Evolutionary conservation across 495 filamentous ascomycete genomes (phyloP).

Genomic region (Cladorrhinum samala): DNA sequence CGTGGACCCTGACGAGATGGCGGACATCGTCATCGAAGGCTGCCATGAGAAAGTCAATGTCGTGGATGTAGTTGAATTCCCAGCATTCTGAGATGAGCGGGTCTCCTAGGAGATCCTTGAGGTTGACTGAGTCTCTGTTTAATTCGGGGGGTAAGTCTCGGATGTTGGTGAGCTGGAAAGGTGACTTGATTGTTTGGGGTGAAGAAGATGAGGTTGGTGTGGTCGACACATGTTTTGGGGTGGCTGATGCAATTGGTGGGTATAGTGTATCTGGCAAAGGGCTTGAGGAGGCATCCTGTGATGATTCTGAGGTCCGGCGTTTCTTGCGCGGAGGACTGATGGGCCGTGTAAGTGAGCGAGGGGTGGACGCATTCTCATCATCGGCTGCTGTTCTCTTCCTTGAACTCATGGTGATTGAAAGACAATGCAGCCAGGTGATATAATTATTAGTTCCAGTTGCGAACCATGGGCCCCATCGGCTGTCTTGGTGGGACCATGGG

Average conservation of each 20-base stretch:
- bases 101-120: constrained; percentile 71
- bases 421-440: too few relatives aligned
- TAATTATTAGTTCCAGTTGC: too few relatives aligned
- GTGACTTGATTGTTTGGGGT: constrained; percentile 43
- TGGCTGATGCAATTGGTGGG: not conserved
- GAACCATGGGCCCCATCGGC: too few relatives aligned
- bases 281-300: not conserved
- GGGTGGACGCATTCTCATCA: constrained; percentile 3
- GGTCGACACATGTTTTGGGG: not conserved
- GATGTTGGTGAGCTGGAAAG: constrained; percentile 69
- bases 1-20: constrained; percentile 57
- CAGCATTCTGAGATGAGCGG: constrained; percentile 80
- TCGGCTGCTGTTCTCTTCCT: constrained; percentile 3
- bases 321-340: constrained; percentile 39
- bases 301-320: constrained; percentile 14
- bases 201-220: not conserved
- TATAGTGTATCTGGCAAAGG: too few relatives aligned
- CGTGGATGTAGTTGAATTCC: constrained; percentile 85
- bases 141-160: constrained; percentile 51
- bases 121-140: constrained; percentile 62
- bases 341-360: constrained; percentile 28
- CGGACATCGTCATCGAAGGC: constrained; percentile 66
- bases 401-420: constrained; percentile 12
- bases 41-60: constrained; percentile 63
- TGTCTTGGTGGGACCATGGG: too few relatives aligned